Conservation (phyloP, 257 asterid species). For the Plantago elongata region DNA sequence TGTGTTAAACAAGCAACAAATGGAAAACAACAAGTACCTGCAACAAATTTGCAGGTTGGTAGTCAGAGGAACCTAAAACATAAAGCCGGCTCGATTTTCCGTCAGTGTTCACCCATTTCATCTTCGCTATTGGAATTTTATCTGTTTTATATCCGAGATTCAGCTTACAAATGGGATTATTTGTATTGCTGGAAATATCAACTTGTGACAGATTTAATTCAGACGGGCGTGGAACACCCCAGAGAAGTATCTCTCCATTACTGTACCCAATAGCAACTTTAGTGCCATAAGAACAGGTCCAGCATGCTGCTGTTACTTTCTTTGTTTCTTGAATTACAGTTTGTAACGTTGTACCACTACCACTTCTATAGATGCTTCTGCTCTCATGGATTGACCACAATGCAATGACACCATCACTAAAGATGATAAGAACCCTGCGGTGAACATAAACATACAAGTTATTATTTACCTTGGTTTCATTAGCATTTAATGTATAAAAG, state of each 20-base stretch:
- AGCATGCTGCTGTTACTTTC: slow-evolving; percentile 83
- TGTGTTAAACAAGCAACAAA: not conserved
- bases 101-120: slow-evolving; percentile 63
- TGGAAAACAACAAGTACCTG: slow-evolving; percentile 47
- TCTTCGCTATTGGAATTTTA: slow-evolving; percentile 62
- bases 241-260: slow-evolving; percentile 73
- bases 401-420: slow-evolving; percentile 57
- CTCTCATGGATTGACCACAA: slow-evolving; percentile 83
- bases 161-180: slow-evolving; percentile 58
- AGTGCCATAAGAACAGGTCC: slow-evolving; percentile 82
- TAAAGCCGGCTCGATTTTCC: slow-evolving; percentile 84
- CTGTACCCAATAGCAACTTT: slow-evolving; percentile 79
- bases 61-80: slow-evolving; percentile 63
- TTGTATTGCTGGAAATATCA: slow-evolving; percentile 35
- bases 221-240: slow-evolving; percentile 56
- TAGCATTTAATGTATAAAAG: too few relatives aligned
- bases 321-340: slow-evolving; percentile 53
- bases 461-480: not conserved
- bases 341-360: slow-evolving; percentile 45
- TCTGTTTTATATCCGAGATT: slow-evolving; percentile 86
- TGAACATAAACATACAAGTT: not conserved
- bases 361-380: slow-evolving; percentile 39
- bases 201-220: slow-evolving; percentile 35
- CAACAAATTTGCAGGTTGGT: slow-evolving; percentile 46
- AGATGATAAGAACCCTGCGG: slow-evolving; percentile 66